These are phyloP conservation scores for Mycothermus thermophilus DNA, from an alignment of 495 filamentous ascomycete species.

Conservation along the genomic window DNA sequence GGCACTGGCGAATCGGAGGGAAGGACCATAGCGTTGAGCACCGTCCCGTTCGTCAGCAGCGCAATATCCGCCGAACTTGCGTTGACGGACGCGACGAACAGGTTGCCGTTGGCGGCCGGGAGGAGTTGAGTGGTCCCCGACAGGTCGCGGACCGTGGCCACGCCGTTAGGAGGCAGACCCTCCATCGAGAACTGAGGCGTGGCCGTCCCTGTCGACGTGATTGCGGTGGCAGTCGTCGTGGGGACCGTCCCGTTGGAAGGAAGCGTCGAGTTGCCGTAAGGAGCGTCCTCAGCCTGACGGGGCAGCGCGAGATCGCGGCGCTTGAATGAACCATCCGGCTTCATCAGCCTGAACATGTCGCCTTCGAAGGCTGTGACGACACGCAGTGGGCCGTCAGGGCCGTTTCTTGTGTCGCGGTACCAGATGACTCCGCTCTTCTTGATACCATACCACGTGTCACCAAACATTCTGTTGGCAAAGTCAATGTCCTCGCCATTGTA, in stretches of 20 bases:
- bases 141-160: constrained; percentile 1
- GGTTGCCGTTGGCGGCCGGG: constrained; percentile 6
- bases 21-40: not conserved
- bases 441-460: constrained; percentile 1
- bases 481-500: not conserved
- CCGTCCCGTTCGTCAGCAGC: not conserved
- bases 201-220: no score
- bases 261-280: not conserved
- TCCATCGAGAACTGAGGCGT: no score
- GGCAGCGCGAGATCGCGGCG: not conserved
- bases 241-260: not conserved
- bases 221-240: no score
- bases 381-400: not conserved
- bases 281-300: not conserved
- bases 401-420: not conserved
- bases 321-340: not conserved
- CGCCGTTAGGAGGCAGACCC: no score
- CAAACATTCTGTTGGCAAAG: not conserved
- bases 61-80: not conserved
- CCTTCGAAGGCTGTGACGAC: not conserved
- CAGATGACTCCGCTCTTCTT: not conserved
- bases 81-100: constrained; percentile 3
- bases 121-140: constrained; percentile 1
- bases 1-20: not conserved
- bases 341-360: not conserved